Base-by-base conservation (phyloP, 352 stramenopile species). In the Plasmopara halstedii region DNA sequence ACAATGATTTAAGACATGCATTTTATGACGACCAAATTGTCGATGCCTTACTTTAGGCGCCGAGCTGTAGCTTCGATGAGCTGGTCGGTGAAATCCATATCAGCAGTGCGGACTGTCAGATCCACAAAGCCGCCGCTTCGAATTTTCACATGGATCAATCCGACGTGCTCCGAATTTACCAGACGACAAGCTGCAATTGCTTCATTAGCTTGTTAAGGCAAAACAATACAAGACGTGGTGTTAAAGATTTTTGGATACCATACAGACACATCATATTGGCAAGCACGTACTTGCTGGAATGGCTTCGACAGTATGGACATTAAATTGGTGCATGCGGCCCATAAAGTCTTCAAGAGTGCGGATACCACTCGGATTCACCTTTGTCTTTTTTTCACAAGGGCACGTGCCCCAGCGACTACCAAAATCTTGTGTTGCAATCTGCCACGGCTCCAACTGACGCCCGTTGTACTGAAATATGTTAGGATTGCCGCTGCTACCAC, bases 371-470 rank as follows among this genome's bases (percentile, higher is more conserved):
- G 80, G 74, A 40, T 79, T 82, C 21, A 94, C 75, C 61, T 88
- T 91, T 20, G 63, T 73, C 56, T 93, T 94, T 63, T 87, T 82
- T 50, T 94, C 83, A 39, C 67, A 85, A 0, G 76, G 77, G 29
- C 78, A 92, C 9, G 81, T 73, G 23, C 81, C 81, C 83, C 83
- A 94, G 36, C 80, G 78, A 3, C 53, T 62, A 33, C 81, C 83
- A 76, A 94, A 94, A 62, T 94, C 81, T 55, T 88, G 77, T 8
- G 83, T 94, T 17, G 77, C 90, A 52, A 94, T 92, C 57, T 82
- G 70, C 78, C 79, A 92, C 41, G 80, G 62, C 65, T 93, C 78
- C 6, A 94, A 45, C 21, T 70, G 42, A 14, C 77, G 82, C 10
- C 82, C 81, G 38, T 90, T 88, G 59, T 87, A 89, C 56, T 90